Evolutionary conservation across 768 basidiomycete species (phyloP).

Genomic region (Crepidotus variabilis): DNA sequence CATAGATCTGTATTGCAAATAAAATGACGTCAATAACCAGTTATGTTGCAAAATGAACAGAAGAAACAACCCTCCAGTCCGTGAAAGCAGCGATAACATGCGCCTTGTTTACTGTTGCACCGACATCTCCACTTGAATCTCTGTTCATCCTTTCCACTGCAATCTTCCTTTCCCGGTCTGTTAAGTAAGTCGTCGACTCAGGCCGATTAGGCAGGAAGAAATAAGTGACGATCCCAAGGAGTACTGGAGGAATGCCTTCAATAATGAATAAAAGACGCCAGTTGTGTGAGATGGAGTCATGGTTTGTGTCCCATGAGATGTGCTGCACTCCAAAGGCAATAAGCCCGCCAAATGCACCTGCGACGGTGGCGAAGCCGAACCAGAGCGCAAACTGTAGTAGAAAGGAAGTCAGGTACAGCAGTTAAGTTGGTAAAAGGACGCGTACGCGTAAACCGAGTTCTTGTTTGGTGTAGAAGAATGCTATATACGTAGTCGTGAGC

Average conservation of each 20-base stretch:
- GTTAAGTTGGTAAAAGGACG: neutral
- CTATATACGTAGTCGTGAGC: conserved; percentile 33
- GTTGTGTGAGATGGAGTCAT: conserved; percentile 37
- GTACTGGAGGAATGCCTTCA: conserved; percentile 67
- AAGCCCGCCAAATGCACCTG: conserved; percentile 83
- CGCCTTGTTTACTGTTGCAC: conserved; percentile 61
- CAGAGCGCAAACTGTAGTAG: conserved; percentile 59
- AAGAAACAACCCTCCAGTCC: conserved; percentile 62
- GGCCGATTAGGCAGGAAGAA: conserved; percentile 67
- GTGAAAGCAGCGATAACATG: conserved; percentile 60
- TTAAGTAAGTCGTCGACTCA: conserved; percentile 62
- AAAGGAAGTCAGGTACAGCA: neutral
- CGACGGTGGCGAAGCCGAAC: conserved; percentile 83
- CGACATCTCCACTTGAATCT: conserved; percentile 60
- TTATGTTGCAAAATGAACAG: neutral
- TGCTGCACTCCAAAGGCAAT: conserved; percentile 80
- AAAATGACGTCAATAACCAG: neutral
- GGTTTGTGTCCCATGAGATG: conserved; percentile 16
- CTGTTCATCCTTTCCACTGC: conserved; percentile 68
- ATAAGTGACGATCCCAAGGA: conserved; percentile 54
- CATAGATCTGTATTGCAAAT: conserved; percentile 44
- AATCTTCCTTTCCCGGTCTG: conserved; percentile 48
- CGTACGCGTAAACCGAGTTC: conserved; percentile 69
- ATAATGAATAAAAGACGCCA: conserved; percentile 73
- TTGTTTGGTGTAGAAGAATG: conserved; percentile 71